These are phyloP conservation scores for Bolboschoenus planiculmis DNA, from an alignment of 176 grass and related monocot species.

Conservation along the genomic window DNA sequence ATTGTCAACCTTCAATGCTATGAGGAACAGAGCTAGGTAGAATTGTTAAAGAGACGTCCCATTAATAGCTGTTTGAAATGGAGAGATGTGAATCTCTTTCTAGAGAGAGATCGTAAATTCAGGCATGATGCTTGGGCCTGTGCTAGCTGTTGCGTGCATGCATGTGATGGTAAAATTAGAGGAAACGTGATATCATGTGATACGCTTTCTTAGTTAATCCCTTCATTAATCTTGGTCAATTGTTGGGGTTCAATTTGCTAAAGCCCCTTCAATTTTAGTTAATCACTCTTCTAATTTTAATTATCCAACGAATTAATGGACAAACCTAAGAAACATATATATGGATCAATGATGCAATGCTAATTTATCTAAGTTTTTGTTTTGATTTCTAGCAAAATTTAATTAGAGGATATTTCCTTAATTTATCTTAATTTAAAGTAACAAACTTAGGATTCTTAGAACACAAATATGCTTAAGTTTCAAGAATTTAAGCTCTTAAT, in stretches of 20 bases:
- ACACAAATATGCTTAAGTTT: background rate
- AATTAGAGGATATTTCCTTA: background rate
- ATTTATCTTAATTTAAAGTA: no score
- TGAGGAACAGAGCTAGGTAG: background rate
- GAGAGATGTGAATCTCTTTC: background rate
- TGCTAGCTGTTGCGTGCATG: background rate
- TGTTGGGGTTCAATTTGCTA: background rate
- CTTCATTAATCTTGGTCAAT: slow-evolving; percentile 17
- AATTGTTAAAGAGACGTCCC: no score
- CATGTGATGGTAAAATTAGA: slow-evolving; percentile 23
- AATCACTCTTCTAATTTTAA: background rate
- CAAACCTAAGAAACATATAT: background rate
- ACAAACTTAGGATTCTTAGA: background rate
- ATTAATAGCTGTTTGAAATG: background rate
- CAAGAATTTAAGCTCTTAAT: no score
- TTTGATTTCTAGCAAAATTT: background rate
- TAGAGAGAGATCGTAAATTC: background rate
- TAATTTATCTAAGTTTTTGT: background rate
- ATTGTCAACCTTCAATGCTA: background rate
- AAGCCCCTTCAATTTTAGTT: background rate
- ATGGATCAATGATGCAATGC: background rate
- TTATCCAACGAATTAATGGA: background rate
- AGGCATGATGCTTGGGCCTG: slow-evolving; percentile 21
- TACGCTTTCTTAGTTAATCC: slow-evolving; percentile 9
- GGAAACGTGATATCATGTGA: slow-evolving; percentile 27